Evolutionary conservation across 1,284 basidiomycete genomes (phyloP).

Genomic region (Marasmius sp.): DNA sequence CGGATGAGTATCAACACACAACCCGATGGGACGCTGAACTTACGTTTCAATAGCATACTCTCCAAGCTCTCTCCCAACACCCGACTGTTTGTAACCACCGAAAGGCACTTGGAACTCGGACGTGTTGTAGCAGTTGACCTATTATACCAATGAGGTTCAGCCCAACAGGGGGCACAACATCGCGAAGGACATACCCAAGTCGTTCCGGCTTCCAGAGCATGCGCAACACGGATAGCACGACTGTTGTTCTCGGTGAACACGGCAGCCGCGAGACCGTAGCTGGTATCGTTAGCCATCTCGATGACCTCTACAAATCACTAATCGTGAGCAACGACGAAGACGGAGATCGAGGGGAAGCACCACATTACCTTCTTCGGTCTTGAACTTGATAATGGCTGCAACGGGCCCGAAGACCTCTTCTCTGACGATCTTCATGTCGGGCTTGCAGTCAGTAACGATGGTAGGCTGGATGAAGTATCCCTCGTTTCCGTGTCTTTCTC

Average conservation of each 20-base stretch:
- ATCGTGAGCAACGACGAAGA: background rate
- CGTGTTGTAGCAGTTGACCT: slow-evolving; percentile 77
- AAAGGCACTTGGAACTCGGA: slow-evolving; percentile 73
- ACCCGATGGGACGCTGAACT: slow-evolving; percentile 22
- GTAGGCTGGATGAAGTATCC: slow-evolving; percentile 81
- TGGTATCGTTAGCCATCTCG: slow-evolving; percentile 75
- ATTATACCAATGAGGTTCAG: slow-evolving; percentile 7
- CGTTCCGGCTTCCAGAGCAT: slow-evolving; percentile 74
- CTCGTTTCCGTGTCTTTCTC: slow-evolving; percentile 67
- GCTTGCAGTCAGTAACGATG: slow-evolving; percentile 77
- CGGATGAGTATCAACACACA: background rate
- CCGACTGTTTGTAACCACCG: slow-evolving; percentile 87
- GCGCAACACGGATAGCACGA: slow-evolving; percentile 64
- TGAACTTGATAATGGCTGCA: slow-evolving; percentile 72
- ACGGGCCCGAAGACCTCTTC: slow-evolving; percentile 95
- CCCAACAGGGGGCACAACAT: background rate
- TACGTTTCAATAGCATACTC: slow-evolving; percentile 76
- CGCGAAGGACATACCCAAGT: slow-evolving; percentile 43
- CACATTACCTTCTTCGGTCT: slow-evolving; percentile 48
- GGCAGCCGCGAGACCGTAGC: slow-evolving; percentile 81
- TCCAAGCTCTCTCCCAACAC: slow-evolving; percentile 85
- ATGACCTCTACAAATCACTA: slow-evolving; percentile 50
- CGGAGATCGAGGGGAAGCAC: background rate
- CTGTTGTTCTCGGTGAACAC: slow-evolving; percentile 76
- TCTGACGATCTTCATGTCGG: slow-evolving; percentile 82